Conservation (phyloP, 208 protist species). For the Acanthamoeba divionensis region DNA sequence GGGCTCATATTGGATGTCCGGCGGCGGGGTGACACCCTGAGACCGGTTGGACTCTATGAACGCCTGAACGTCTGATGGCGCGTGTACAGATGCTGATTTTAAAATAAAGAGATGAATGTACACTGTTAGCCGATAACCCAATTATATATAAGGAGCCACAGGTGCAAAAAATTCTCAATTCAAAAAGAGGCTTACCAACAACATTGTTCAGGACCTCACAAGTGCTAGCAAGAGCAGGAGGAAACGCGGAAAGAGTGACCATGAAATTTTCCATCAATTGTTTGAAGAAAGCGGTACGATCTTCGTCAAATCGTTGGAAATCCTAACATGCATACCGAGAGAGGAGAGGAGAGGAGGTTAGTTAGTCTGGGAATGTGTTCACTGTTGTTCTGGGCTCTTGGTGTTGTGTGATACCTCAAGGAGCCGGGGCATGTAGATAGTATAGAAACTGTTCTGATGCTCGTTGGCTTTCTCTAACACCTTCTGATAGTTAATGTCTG, state of each 20-base stretch:
- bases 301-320: constrained; percentile 10
- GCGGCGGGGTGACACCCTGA: not conserved
- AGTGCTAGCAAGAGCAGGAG: not conserved
- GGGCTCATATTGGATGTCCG: constrained; percentile 2
- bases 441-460: constrained; percentile 5
- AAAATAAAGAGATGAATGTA: no score
- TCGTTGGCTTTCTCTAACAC: constrained; percentile 1
- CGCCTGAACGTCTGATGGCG: not conserved
- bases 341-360: no score
- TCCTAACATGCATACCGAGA: not conserved
- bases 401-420: not conserved
- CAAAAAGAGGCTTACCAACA: not conserved
- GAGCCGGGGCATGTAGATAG: not conserved
- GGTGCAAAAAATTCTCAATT: no score
- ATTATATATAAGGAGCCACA: no score
- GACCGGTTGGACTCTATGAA: not conserved
- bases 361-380: no score
- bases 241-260: not conserved
- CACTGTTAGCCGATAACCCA: no score
- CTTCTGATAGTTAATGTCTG: constrained; percentile 1
- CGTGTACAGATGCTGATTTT: no score
- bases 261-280: constrained; percentile 9
- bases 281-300: not conserved
- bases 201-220: not conserved
- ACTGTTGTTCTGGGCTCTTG: no score